Conservation (phyloP, 257 asterid species). For the Nicotiana undulata region DNA sequence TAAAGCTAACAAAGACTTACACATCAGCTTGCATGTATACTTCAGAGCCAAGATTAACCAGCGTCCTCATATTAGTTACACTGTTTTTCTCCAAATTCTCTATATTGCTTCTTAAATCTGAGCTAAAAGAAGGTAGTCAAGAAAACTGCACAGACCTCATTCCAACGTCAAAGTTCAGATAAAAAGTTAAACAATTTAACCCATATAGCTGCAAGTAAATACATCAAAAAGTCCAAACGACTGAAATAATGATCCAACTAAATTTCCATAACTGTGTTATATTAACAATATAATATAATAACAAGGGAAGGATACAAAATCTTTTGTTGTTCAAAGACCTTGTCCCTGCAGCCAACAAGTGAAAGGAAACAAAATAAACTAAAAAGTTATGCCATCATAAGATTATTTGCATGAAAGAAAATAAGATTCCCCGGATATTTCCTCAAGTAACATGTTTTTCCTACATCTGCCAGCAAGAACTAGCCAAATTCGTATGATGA, state of each 20-base stretch:
- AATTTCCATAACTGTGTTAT: background rate
- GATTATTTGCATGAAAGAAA: background rate
- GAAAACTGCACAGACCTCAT: conserved; percentile 13
- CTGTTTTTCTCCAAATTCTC: conserved; percentile 81
- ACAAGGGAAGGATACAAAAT: conserved; percentile 69
- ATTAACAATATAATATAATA: background rate
- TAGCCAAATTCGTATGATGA: background rate
- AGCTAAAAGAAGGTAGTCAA: conserved; percentile 45
- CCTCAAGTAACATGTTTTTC: background rate
- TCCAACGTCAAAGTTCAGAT: background rate
- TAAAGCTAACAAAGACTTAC: conserved; percentile 35
- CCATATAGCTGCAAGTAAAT: background rate
- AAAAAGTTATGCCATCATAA: background rate
- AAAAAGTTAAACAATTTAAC: background rate
- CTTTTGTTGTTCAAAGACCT: conserved; percentile 78
- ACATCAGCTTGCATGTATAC: conserved; percentile 84
- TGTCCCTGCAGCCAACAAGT: conserved; percentile 57
- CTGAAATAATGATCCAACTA: conserved; percentile 4
- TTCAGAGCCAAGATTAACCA: conserved; percentile 91
- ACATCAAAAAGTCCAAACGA: background rate
- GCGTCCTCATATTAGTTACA: conserved; percentile 62
- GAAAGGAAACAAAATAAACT: background rate
- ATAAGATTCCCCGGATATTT: background rate
- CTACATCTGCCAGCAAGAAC: background rate
- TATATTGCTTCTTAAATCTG: conserved; percentile 72